A percentile compares a stretch with the other conserved stretches of the same genome.
phyloP scores from a whole-genome alignment of 768 basidiomycete genomes.

The Tulasnella sp. region DNA sequence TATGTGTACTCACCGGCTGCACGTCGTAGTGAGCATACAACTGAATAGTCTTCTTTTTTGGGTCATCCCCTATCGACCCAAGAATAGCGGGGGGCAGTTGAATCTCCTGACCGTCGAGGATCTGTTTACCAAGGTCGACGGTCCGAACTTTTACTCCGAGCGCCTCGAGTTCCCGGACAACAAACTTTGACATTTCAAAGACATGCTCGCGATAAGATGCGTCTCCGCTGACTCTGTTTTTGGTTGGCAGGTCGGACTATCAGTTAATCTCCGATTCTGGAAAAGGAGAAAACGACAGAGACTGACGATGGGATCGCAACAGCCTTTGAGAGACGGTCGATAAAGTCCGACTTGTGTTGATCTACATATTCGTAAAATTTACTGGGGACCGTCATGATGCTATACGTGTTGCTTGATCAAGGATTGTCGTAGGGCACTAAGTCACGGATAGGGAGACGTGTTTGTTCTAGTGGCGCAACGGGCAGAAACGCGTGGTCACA shows the following conservation, averaged over 20 bases:
- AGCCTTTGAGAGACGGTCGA: constrained; percentile 68
- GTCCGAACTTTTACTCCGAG: constrained; percentile 71
- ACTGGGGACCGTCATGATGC: constrained; percentile 28
- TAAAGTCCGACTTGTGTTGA: constrained; percentile 60
- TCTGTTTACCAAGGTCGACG: constrained; percentile 69
- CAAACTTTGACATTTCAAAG: constrained; percentile 77
- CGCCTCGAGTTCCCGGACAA: constrained; percentile 61
- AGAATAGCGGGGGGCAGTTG: constrained; percentile 77
- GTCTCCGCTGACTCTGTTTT: constrained; percentile 59
- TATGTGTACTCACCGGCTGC: constrained; percentile 57
- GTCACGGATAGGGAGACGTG: background rate
- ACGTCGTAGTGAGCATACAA: constrained; percentile 96
- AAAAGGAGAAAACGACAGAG: constrained; percentile 4
- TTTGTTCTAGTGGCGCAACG: background rate
- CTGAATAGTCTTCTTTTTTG: constrained; percentile 85
- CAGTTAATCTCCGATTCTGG: background rate
- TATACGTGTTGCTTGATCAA: background rate
- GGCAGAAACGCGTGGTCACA: background rate
- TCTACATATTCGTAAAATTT: constrained; percentile 51
- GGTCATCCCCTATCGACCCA: constrained; percentile 72
- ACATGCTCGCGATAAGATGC: constrained; percentile 65
- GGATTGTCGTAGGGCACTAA: background rate
- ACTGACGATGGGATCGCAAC: constrained; percentile 72
- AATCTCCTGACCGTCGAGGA: constrained; percentile 60
- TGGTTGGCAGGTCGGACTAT: background rate